Evolutionary conservation across 257 asterid genomes (phyloP).

Genomic region (Scutellaria galericulata): DNA sequence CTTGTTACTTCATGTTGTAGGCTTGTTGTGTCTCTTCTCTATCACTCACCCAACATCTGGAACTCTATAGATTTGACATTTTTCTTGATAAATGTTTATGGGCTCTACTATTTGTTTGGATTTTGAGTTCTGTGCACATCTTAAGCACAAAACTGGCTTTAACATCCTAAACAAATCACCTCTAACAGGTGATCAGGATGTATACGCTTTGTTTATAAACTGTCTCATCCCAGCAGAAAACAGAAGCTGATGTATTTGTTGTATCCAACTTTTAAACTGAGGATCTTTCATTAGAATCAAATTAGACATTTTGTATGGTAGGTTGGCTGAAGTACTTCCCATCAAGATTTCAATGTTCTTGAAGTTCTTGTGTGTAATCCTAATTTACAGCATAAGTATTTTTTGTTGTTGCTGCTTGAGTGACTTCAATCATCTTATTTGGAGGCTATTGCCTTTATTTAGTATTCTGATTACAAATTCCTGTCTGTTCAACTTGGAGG

Average conservation of each 20-base stretch:
- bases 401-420: neutral
- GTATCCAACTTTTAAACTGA: neutral
- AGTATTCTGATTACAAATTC: slow-evolving; percentile 6
- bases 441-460: slow-evolving; percentile 8
- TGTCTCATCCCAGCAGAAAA: neutral
- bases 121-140: slow-evolving; percentile 3
- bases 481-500: neutral
- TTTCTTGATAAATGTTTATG: neutral
- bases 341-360: neutral
- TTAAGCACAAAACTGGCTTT: neutral
- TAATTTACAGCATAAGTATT: neutral
- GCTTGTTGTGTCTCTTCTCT: neutral
- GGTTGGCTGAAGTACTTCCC: slow-evolving; percentile 15
- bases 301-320: slow-evolving; percentile 4
- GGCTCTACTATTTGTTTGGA: neutral
- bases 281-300: neutral
- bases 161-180: neutral
- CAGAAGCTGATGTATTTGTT: neutral
- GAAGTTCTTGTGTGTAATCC: neutral
- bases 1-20: slow-evolving; percentile 24
- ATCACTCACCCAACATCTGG: slow-evolving; percentile 1
- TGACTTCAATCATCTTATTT: slow-evolving; percentile 7
- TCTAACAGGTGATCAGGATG: slow-evolving; percentile 5
- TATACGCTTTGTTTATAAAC: neutral
- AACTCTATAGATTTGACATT: slow-evolving; percentile 17